Base-by-base conservation (phyloP, 306 rosid genomes). In the Malus sieversii region DNA sequence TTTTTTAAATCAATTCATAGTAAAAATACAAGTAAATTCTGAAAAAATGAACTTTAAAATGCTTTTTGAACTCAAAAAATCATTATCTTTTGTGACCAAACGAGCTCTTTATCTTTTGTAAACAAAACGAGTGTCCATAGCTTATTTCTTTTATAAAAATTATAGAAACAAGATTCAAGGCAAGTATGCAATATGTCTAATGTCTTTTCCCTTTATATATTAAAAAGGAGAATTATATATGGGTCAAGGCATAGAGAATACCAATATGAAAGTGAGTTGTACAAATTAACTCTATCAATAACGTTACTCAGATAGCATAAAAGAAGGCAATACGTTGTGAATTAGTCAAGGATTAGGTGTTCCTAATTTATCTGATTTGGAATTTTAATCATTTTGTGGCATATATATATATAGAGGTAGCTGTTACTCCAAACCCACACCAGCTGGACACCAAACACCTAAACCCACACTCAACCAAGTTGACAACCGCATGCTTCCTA, bases 341-440 rank as follows among this genome's bases (percentile, higher is more conserved):
- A 44, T 18, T 30, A 73, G 86, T 88, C 87, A 80, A 82, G 72
- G 74, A 82, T 88, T 85, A 74, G 93, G 88, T 85, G 45, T 80
- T 68, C 78, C 66, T 2, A 66, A 61, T 64, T 48, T 25, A 40
- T 35, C 52, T 46, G 45, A 68, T 58, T 71, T 53, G 57, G 70
- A 66, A 27, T n/a, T 15, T 42, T n/a, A 40, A 12, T 9, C 46
- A 14, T 7, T 27, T 44, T 23, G 46, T 23, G 58, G 57, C 38
- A 6, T 20, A 15, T 48, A 4, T 20, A 23, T 23, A 48, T 20
- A 15, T 48, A 48, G 3, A 16, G 55, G 84, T 88, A 82, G 85
- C 82, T 81, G 88, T 78, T 81, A 81, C 90, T 87, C 86, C 1
- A 85, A 79, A 81, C 59, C 74, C 71, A 67, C 53, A 69, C 77